Evolutionary conservation across 1,284 basidiomycete species (phyloP).

Genomic region (Ceratobasidium sp.): DNA sequence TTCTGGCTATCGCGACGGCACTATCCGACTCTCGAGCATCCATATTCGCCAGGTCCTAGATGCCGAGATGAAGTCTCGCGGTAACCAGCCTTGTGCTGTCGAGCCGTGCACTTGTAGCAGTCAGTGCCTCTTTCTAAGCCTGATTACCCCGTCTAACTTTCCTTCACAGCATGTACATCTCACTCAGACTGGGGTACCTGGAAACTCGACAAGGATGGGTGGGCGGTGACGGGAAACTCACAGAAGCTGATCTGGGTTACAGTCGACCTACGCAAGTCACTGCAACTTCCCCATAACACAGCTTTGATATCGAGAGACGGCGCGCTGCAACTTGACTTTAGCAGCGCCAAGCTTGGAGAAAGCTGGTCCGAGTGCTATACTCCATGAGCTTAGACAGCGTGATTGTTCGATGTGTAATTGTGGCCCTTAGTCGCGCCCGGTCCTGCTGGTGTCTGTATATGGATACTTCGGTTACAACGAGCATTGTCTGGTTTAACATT

Average conservation of each 20-base stretch:
- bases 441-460: too few relatives aligned
- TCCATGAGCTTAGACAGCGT: not conserved
- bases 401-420: too few relatives aligned
- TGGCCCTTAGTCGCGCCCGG: too few relatives aligned
- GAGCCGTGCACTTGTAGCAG: too few relatives aligned
- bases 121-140: too few relatives aligned
- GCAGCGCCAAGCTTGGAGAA: not conserved
- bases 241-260: not conserved
- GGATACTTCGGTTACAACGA: too few relatives aligned
- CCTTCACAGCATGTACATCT: not conserved
- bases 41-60: not conserved
- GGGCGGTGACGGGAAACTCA: not conserved
- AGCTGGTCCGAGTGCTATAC: not conserved
- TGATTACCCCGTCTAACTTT: not conserved
- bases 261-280: not conserved
- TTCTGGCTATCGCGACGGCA: constrained; percentile 1
- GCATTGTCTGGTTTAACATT: too few relatives aligned
- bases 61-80: too few relatives aligned
- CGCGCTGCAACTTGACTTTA: not conserved
- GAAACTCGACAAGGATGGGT: not conserved
- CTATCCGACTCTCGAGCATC: not conserved
- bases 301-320: not conserved
- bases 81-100: too few relatives aligned
- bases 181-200: not conserved
- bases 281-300: not conserved